These are phyloP conservation scores for Phytopythium chamaehyphon DNA, from an alignment of 352 stramenopile species.

Conservation along the genomic window DNA sequence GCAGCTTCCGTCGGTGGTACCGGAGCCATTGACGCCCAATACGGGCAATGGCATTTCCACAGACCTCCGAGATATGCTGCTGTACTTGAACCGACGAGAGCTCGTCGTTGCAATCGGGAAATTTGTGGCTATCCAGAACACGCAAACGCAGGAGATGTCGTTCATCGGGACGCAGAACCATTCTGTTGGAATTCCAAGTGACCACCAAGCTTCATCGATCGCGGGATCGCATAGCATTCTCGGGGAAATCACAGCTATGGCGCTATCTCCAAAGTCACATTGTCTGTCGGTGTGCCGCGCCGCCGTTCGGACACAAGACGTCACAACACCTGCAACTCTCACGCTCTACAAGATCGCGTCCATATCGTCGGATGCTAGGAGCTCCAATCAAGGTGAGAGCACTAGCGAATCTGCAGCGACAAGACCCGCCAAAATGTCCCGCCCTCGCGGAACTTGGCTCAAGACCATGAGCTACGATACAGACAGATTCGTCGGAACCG, in stretches of 20 bases:
- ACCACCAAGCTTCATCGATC: background rate
- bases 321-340: constrained; percentile 23
- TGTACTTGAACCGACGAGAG: constrained; percentile 55
- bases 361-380: background rate
- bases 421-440: background rate
- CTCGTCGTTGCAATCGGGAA: constrained; percentile 62
- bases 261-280: constrained; percentile 48
- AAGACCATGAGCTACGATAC: constrained; percentile 48
- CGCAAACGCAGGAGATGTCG: constrained; percentile 48
- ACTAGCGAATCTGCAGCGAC: constrained; percentile 4
- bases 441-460: constrained; percentile 15
- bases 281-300: constrained; percentile 53
- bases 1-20: no score
- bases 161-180: constrained; percentile 33
- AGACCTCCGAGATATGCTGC: constrained; percentile 44
- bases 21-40: constrained; percentile 25
- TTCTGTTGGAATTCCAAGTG: constrained; percentile 2
- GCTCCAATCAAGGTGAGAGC: constrained; percentile 3
- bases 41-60: constrained; percentile 53
- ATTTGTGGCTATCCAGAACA: constrained; percentile 63
- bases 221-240: constrained; percentile 11
- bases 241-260: constrained; percentile 67
- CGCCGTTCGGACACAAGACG: constrained; percentile 21
- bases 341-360: constrained; percentile 26
- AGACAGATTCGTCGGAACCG: constrained; percentile 45